Evolutionary conservation across 139 green algal species (phyloP).

Genomic region (Asterochloris sp.): DNA sequence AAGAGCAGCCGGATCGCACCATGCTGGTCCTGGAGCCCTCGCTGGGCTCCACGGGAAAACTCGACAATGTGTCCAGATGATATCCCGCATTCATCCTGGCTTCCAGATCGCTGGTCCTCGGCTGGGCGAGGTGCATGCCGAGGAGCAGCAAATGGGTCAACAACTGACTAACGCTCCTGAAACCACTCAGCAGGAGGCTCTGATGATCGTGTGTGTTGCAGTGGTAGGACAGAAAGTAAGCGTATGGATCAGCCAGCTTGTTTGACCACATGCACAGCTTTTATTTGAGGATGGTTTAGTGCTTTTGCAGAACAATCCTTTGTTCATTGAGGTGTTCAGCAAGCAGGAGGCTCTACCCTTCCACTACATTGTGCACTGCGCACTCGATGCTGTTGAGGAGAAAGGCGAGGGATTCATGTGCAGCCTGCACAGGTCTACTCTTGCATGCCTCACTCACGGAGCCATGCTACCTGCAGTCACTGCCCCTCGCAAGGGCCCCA

Average conservation of each 20-base stretch:
- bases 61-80: too few relatives aligned
- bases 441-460: neutral
- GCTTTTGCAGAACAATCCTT: conserved; percentile 68
- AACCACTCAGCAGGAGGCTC: too few relatives aligned
- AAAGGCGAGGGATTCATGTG: conserved; percentile 45
- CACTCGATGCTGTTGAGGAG: conserved; percentile 83
- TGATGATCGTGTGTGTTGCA: conserved; percentile 46
- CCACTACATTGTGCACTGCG: conserved; percentile 84
- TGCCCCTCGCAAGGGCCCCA: conserved; percentile 22
- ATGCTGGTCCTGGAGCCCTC: too few relatives aligned
- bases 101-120: too few relatives aligned
- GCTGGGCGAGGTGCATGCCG: too few relatives aligned
- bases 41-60: too few relatives aligned
- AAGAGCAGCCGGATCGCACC: too few relatives aligned
- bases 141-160: too few relatives aligned
- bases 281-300: neutral
- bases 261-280: neutral
- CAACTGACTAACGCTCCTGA: too few relatives aligned
- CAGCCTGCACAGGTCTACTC: neutral
- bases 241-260: neutral
- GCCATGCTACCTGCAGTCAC: neutral
- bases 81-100: too few relatives aligned
- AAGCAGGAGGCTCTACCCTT: conserved; percentile 64
- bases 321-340: conserved; percentile 68
- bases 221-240: conserved; percentile 41